Evolutionary conservation across 345 rosid species (phyloP), one percentile per base, ranked within the genome.

Genomic region (Gossypium australe): DNA sequence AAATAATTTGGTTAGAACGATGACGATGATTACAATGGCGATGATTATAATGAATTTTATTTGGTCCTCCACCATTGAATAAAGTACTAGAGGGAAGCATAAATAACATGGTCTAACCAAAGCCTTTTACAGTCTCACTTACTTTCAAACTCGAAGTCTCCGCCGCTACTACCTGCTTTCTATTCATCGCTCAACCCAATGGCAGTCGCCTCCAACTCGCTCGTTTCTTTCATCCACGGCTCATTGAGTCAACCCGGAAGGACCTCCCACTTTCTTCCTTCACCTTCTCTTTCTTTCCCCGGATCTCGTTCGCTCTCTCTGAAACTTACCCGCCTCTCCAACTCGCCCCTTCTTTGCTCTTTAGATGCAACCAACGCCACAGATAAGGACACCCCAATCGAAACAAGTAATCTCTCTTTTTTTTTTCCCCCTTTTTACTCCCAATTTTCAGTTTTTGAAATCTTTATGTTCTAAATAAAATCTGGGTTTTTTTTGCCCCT

Each of bases 231-330:
- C 73, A 69, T 7, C 44, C 59, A 4, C 47, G 73, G 47, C 47
- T 69, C 73, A 18, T 11, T 51, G 60, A 69, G 73, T 51, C 73
- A 29, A 69, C 25, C 45, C 24, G 17, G 60, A 69, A 69, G 24
- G 73, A 14, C 11, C 45, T 69, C 60, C 24, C 73, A 69, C 20
- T 12, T 10, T 67, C 57, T 47, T 16, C 71, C 71, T 48, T 60
- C n/a, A 17, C 43, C 65, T 12, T 63, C 68, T 17, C 48, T 63
- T 63, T 63, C 68, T 17, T 69, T 69, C 10, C 47, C 60, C 14
- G 73, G 60, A 69, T 69, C 73, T 69, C 27, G 47, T 29, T 27
- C 73, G 3, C 47, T 17, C 45, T 69, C 60, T 29, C 59, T 51
- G 12, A 69, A 69, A 34, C 60, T 69, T 60, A 27, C 9, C 20